phyloP scores from a whole-genome alignment of 148 eudicot genomes.

The Fagopyrum esculentum region DNA sequence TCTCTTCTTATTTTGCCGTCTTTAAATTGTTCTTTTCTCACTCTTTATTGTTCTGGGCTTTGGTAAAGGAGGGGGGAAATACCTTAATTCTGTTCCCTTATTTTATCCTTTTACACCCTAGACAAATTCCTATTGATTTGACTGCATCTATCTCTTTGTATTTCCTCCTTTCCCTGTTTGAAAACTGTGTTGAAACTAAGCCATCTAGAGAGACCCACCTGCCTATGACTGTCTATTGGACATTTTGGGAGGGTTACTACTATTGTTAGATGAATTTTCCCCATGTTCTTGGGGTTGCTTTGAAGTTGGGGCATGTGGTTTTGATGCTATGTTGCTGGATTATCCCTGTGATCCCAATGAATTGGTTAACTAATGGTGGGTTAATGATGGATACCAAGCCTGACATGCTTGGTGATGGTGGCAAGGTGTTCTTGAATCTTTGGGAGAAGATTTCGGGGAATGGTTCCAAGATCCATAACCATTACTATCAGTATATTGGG shows the following conservation, averaged over 20 bases:
- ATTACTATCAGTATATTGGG: slow-evolving; percentile 45
- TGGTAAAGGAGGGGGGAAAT: not conserved
- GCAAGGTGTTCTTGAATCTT: slow-evolving; percentile 33
- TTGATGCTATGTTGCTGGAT: slow-evolving; percentile 68
- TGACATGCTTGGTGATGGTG: slow-evolving; percentile 35
- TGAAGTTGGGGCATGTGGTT: slow-evolving; percentile 59
- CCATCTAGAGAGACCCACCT: slow-evolving; percentile 13
- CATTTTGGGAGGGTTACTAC: not conserved
- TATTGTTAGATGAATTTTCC: slow-evolving; percentile 61
- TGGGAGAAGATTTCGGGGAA: slow-evolving; percentile 44
- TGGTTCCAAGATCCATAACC: slow-evolving; percentile 45
- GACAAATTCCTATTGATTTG: slow-evolving; percentile 7
- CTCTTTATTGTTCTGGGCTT: not conserved
- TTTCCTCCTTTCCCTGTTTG: slow-evolving; percentile 8
- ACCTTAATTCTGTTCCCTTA: slow-evolving; percentile 8
- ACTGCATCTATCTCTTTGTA: not conserved
- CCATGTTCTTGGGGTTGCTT: slow-evolving; percentile 61
- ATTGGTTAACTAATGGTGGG: slow-evolving; percentile 55
- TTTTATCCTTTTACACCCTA: not conserved
- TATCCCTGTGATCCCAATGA: slow-evolving; percentile 58
- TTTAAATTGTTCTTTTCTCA: slow-evolving; percentile 13
- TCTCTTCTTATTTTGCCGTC: slow-evolving; percentile 6
- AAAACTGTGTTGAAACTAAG: not conserved
- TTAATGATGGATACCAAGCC: slow-evolving; percentile 43
- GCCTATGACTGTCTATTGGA: not conserved